phyloP scores from a whole-genome alignment of 768 basidiomycete species.

The Hericium coralloides region DNA sequence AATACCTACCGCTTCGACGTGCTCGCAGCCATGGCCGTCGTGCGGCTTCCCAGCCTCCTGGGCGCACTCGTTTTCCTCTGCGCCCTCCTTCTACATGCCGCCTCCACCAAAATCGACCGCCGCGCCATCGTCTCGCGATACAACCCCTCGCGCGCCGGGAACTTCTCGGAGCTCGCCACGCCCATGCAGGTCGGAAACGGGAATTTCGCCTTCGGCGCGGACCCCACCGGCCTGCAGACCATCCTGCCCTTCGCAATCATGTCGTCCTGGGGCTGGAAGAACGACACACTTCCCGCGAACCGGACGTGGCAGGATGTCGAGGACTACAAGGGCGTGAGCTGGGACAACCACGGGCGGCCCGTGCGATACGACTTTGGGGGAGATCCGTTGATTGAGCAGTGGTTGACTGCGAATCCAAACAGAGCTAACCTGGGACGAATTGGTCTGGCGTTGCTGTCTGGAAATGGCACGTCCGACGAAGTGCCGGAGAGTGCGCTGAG shows the following conservation, averaged over 20 bases:
- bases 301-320: conserved; percentile 34
- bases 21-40: too few species aligned
- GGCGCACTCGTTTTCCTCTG: neutral
- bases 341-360: conserved; percentile 40
- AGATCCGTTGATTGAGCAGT: conserved; percentile 36
- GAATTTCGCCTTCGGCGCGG: conserved; percentile 52
- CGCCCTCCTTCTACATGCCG: neutral
- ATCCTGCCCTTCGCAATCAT: conserved; percentile 46
- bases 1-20: too few species aligned
- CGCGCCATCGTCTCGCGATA: neutral
- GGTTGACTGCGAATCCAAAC: conserved; percentile 51
- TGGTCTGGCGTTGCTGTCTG: conserved; percentile 29
- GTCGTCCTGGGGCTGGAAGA: conserved; percentile 57
- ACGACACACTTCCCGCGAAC: conserved; percentile 40
- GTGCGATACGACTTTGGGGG: conserved; percentile 46
- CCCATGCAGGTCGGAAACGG: conserved; percentile 57
- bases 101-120: neutral
- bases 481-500: neutral
- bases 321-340: conserved; percentile 39
- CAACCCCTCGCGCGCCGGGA: neutral
- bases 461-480: neutral
- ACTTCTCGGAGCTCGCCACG: conserved; percentile 30
- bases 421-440: conserved; percentile 45
- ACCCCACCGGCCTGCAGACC: conserved; percentile 51
- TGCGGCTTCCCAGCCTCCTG: neutral